phyloP scores from a whole-genome alignment of 768 basidiomycete species.

The Lactarius quietus region DNA sequence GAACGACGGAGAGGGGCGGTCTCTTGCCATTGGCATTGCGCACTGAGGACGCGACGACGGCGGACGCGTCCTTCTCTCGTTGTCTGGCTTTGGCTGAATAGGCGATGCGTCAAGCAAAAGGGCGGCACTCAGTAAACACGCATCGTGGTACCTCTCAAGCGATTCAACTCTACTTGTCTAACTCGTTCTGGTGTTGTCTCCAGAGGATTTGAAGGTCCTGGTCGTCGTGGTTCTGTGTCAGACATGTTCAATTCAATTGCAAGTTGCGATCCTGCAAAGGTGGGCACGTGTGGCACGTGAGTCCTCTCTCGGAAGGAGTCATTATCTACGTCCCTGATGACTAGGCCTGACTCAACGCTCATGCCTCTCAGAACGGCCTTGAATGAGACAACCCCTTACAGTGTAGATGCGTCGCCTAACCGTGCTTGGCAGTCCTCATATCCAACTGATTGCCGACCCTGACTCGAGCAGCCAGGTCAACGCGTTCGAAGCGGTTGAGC shows the following conservation, averaged over 20 bases:
- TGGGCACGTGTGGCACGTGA: no score
- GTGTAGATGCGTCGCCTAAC: no score
- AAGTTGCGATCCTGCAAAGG: no score
- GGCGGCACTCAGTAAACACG: neutral
- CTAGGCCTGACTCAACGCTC: no score
- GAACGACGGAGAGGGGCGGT: conserved; percentile 48
- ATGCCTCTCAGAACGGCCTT: no score
- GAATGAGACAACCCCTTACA: no score
- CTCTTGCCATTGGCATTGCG: conserved; percentile 74
- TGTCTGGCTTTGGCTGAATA: conserved; percentile 69
- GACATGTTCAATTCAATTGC: neutral
- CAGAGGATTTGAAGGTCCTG: neutral
- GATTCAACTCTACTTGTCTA: conserved; percentile 72
- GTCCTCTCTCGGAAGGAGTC: no score
- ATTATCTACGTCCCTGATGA: no score
- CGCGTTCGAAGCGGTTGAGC: no score
- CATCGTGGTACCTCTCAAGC: conserved; percentile 57
- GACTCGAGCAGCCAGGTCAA: no score
- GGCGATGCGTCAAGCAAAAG: neutral
- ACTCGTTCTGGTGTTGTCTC: conserved; percentile 61
- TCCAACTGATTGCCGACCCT: no score
- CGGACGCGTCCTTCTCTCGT: conserved; percentile 57
- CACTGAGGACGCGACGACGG: conserved; percentile 42
- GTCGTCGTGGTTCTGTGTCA: neutral
- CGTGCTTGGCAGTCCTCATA: no score